These are phyloP conservation scores for Oxyria digyna DNA, from an alignment of 148 eudicot species.

Conservation along the genomic window DNA sequence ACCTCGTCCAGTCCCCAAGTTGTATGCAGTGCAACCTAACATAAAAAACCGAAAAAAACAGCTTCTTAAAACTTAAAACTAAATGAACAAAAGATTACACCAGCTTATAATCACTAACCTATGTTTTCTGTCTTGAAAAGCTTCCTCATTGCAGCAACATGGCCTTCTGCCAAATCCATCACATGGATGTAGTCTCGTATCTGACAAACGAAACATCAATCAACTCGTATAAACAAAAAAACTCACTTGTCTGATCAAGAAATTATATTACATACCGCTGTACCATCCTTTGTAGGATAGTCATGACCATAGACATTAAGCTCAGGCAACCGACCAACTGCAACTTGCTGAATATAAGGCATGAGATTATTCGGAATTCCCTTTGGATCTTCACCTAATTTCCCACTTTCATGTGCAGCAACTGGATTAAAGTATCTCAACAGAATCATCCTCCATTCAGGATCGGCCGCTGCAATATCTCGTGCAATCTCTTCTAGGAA, in stretches of 20 bases:
- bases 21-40: slow-evolving; percentile 66
- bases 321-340: slow-evolving; percentile 72
- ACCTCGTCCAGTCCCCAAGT: slow-evolving; percentile 78
- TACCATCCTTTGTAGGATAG: slow-evolving; percentile 85
- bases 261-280: slow-evolving; percentile 39
- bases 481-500: slow-evolving; percentile 80
- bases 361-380: slow-evolving; percentile 88
- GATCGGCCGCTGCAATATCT: slow-evolving; percentile 63
- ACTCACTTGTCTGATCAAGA: no score
- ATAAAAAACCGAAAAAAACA: neutral
- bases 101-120: slow-evolving; percentile 30
- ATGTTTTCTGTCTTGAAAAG: slow-evolving; percentile 28
- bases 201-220: slow-evolving; percentile 17
- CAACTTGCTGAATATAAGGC: slow-evolving; percentile 91
- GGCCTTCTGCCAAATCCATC: slow-evolving; percentile 94
- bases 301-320: slow-evolving; percentile 78
- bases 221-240: no score
- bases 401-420: slow-evolving; percentile 90
- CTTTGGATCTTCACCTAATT: slow-evolving; percentile 81
- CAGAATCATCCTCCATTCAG: slow-evolving; percentile 63
- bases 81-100: neutral
- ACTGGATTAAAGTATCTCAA: slow-evolving; percentile 93
- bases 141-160: slow-evolving; percentile 77
- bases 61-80: neutral
- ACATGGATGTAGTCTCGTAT: slow-evolving; percentile 87